Evolutionary conservation across 352 stramenopile species (phyloP).

Genomic region (Halophytophthora polymorphica): DNA sequence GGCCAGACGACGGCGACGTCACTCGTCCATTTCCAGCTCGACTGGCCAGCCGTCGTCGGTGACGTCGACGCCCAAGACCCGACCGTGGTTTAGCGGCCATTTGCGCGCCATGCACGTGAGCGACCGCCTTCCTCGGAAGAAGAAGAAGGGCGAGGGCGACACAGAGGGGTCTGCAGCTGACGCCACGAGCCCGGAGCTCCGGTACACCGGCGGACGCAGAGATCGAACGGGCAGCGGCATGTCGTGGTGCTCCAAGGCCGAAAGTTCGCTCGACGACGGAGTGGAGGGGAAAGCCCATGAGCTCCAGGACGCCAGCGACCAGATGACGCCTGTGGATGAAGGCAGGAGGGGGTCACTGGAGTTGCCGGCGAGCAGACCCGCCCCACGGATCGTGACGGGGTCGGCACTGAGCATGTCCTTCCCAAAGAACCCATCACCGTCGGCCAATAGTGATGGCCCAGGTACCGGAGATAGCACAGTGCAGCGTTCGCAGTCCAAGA

Average conservation of each 20-base stretch:
- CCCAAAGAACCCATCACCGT: not conserved
- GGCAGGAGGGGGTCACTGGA: not conserved
- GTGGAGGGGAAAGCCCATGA: conserved; percentile 12
- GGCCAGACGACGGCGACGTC: not conserved
- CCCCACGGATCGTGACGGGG: too few relatives aligned
- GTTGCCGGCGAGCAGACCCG: not conserved
- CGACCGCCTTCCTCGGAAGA: conserved; percentile 54
- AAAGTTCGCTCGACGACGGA: conserved; percentile 19
- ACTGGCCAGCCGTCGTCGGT: conserved; percentile 11
- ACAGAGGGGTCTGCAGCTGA: conserved; percentile 21
- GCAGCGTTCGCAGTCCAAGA: conserved; percentile 7
- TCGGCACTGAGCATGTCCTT: too few relatives aligned
- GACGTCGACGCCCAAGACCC: conserved; percentile 27
- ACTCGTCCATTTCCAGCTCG: conserved; percentile 23
- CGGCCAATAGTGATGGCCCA: not conserved
- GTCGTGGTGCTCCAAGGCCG: conserved; percentile 17
- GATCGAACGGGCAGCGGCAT: conserved; percentile 18
- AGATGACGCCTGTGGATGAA: conserved; percentile 12
- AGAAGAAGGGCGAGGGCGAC: conserved; percentile 36
- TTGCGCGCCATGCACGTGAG: conserved; percentile 67
- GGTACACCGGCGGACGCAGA: conserved; percentile 10
- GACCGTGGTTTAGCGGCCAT: conserved; percentile 68
- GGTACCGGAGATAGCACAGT: not conserved
- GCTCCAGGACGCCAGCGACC: conserved; percentile 14
- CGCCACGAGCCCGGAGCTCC: conserved; percentile 20